Conservation (phyloP, 371 early-diverging fungal genomes). For the Mucor saturninus region DNA sequence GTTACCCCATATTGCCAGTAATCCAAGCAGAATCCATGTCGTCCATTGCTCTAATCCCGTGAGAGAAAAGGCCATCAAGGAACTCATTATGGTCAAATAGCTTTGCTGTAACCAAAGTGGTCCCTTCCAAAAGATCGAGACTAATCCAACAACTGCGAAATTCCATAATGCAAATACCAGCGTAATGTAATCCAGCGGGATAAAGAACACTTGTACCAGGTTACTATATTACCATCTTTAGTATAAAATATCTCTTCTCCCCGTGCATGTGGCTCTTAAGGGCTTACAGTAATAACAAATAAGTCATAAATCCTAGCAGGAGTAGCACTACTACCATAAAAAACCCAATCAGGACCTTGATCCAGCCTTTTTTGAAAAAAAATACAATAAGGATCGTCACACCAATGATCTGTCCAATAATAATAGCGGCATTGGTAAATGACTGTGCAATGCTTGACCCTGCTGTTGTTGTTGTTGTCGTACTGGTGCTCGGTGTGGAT, state of each 20-base stretch:
- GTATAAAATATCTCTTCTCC: background rate
- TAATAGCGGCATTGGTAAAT: conserved; percentile 70
- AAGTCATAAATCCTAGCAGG: conserved; percentile 81
- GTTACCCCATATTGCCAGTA: conserved; percentile 84
- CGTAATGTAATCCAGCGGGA: conserved; percentile 80
- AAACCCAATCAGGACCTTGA: conserved; percentile 79
- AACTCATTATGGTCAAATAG: conserved; percentile 82
- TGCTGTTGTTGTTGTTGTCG: conserved; percentile 1
- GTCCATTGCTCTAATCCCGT: conserved; percentile 78
- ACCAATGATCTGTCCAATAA: conserved; percentile 78
- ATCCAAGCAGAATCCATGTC: conserved; percentile 82
- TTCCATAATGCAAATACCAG: conserved; percentile 82
- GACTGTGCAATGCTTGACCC: conserved; percentile 38
- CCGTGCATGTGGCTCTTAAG: no score
- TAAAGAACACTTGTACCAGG: conserved; percentile 62
- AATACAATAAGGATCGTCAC: conserved; percentile 79
- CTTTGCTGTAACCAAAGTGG: conserved; percentile 79
- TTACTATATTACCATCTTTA: conserved; percentile 29
- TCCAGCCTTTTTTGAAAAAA: conserved; percentile 76
- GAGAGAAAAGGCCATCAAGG: conserved; percentile 81
- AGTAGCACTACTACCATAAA: conserved; percentile 76
- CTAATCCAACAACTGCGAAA: conserved; percentile 74
- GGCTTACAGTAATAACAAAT: conserved; percentile 60
- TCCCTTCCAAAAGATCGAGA: conserved; percentile 84
- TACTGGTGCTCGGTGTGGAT: conserved; percentile 22